Conservation (phyloP, 805 yeast genomes). For the Candida koratica region DNA sequence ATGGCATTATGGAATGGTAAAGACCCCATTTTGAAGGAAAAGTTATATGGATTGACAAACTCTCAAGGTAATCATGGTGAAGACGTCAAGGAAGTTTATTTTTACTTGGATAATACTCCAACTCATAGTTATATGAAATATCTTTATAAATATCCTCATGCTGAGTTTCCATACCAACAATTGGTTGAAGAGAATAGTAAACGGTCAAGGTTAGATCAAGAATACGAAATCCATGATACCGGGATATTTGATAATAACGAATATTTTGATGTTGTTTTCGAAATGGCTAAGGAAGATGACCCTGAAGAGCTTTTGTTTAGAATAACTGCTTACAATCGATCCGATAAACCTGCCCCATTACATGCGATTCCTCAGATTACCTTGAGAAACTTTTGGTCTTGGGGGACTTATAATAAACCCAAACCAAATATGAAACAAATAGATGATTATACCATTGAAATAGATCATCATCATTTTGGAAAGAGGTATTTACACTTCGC, state of each 20-base stretch:
- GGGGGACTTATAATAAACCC: conserved; percentile 59
- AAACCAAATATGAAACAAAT: conserved; percentile 48
- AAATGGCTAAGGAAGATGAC: conserved; percentile 82
- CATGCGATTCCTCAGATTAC: conserved; percentile 82
- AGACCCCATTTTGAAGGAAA: conserved; percentile 80
- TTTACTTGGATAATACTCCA: conserved; percentile 87
- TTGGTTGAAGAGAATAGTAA: conserved; percentile 63
- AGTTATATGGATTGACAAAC: conserved; percentile 83
- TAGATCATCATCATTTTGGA: conserved; percentile 70
- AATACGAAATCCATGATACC: conserved; percentile 82
- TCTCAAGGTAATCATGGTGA: conserved; percentile 96
- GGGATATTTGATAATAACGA: conserved; percentile 66
- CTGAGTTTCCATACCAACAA: conserved; percentile 75
- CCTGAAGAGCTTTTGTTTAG: conserved; percentile 79
- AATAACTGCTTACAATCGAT: conserved; percentile 82
- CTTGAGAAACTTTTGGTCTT: conserved; percentile 90
- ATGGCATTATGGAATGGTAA: conserved; percentile 90
- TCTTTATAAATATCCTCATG: conserved; percentile 88
- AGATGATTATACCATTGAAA: conserved; percentile 46
- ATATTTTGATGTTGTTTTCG: conserved; percentile 85
- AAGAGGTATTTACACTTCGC: conserved; percentile 63
- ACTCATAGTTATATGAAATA: conserved; percentile 90
- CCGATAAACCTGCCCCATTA: conserved; percentile 80
- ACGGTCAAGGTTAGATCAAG: conserved; percentile 64
- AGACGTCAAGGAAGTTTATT: conserved; percentile 84